A percentile compares a stretch with the other conserved stretches of the same genome.
Conservation (phyloP, 345 rosid species). For the Turnera subulata region DNA sequence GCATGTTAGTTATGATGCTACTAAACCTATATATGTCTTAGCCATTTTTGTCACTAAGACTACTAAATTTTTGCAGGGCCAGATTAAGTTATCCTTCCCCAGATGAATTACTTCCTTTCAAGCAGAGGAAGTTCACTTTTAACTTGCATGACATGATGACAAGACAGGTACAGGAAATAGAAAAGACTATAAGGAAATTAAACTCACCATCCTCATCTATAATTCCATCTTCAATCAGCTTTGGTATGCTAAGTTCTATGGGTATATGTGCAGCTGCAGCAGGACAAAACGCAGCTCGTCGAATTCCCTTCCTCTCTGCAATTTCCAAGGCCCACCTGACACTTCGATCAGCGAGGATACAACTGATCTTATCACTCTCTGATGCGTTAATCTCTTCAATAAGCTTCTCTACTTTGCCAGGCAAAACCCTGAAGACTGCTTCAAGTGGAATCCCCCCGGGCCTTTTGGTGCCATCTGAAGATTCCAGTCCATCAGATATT, state of each 20-base stretch:
- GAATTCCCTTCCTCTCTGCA: constrained; percentile 22
- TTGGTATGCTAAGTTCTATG: background rate
- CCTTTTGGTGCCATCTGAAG: background rate
- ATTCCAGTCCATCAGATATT: constrained; percentile 9
- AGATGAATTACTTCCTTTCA: background rate
- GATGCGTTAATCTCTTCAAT: background rate
- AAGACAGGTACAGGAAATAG: background rate
- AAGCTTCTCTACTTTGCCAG: constrained; percentile 5
- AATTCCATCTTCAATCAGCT: constrained; percentile 5
- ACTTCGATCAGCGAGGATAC: constrained; percentile 22
- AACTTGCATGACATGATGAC: no score
- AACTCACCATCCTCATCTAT: background rate
- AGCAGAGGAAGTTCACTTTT: no score
- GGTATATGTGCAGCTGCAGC: constrained; percentile 4
- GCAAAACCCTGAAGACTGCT: background rate
- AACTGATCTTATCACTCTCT: constrained; percentile 20
- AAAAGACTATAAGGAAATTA: background rate
- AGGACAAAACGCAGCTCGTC: constrained; percentile 12
- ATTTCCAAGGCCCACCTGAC: constrained; percentile 32
- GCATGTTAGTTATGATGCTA: background rate
- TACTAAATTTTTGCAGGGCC: background rate
- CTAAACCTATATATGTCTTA: background rate
- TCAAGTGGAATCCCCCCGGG: background rate
- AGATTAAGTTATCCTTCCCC: background rate
- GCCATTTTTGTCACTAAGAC: background rate